Conservation (phyloP, 352 stramenopile genomes). For the Pythium rhizo-oryzae region DNA sequence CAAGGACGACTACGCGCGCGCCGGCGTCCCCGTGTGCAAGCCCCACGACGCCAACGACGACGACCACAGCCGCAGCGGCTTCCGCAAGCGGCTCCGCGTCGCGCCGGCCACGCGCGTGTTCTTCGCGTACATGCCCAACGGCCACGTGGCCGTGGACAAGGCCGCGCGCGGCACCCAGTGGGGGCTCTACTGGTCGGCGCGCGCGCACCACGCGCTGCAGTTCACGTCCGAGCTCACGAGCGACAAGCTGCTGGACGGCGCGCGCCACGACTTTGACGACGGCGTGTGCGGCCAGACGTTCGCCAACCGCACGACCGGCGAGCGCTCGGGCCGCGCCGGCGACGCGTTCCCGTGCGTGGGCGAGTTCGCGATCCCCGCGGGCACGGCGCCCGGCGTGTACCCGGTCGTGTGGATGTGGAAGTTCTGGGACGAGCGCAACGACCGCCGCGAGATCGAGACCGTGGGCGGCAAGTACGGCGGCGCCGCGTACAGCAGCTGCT, state of each 20-base stretch:
- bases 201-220: constrained; percentile 33
- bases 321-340: constrained; percentile 38
- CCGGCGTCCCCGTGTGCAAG: constrained; percentile 34
- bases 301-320: constrained; percentile 17
- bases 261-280: constrained; percentile 67
- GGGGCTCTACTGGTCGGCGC: constrained; percentile 57
- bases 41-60: constrained; percentile 24
- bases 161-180: constrained; percentile 50
- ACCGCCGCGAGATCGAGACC: constrained; percentile 42
- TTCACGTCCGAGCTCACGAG: constrained; percentile 48
- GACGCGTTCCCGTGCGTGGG: constrained; percentile 54
- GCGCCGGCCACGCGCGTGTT: constrained; percentile 39
- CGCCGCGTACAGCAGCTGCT: constrained; percentile 62
- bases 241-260: constrained; percentile 50
- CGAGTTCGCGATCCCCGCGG: constrained; percentile 38
- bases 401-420: constrained; percentile 73
- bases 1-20: constrained; percentile 38
- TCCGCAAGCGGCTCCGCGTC: constrained; percentile 36
- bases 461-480: constrained; percentile 49
- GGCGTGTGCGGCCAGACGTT: constrained; percentile 55
- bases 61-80: constrained; percentile 25
- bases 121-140: constrained; percentile 62
- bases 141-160: constrained; percentile 63
- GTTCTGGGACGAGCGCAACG: constrained; percentile 50
- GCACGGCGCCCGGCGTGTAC: constrained; percentile 46